Base-by-base conservation (phyloP, 257 asterid genomes). In the Catharanthus roseus region DNA sequence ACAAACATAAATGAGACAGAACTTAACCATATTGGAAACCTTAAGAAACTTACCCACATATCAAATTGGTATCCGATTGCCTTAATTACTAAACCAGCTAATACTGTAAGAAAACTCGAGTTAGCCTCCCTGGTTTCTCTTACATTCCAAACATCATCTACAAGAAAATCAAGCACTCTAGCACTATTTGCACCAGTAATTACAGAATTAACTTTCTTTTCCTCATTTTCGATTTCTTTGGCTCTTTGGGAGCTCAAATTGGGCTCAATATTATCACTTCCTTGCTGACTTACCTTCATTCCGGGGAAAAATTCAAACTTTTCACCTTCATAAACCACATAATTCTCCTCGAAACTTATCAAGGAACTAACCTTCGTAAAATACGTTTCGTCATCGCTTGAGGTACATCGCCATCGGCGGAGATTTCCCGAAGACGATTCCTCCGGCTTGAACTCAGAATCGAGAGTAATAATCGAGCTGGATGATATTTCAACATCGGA, bases 1-100 rank as follows among this genome's bases (percentile, higher is more conserved):
- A 85, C 79, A 74, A 93, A 70, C 89, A 85, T 80, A 81, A 80
- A 89, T 49, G 79, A 38, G 81, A 79, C 78, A 86, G 85, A 89
- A 63, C 66, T 56, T 26, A 76, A 65, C 83, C 85, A 73, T 55
- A 87, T 45, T 10, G 95, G 96, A 74, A 83, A 78, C 49, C 58
- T 65, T 13, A 87, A 31, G 45, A 77, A 10, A 31, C 73, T 80
- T 62, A 89, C 60, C 33, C 84, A 74, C 76, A 86, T 70, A 77
- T 78, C 76, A 62, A 89, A 51, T 69, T 89, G 93, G 70, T 82
- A 81, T 72, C 74, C 77, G 68, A 89, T 75, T 62, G 87, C 81
- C 73, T 84, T 91, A 63, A 91, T 78, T 28, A 85, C 72, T 42
- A 88, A 34, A 66, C 83, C 84, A 57, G 85, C 85, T 77, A 85